Evolutionary conservation across 225 moss, liverwort and hornwort species (phyloP), one percentile per base, ranked within the genome.

Genomic region (Pseudisothecium myosuroides): DNA sequence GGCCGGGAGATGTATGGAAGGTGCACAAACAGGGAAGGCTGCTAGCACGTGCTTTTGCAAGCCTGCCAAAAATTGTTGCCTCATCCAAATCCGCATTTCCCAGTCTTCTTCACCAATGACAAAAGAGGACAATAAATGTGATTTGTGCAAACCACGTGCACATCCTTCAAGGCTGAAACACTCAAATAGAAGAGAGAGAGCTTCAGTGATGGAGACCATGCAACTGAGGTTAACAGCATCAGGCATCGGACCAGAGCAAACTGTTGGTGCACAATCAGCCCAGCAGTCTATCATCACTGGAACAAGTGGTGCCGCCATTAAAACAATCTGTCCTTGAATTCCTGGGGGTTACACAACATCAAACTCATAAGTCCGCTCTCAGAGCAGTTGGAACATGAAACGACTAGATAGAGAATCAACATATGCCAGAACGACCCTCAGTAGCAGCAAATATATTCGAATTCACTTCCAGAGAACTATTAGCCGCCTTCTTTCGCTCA

Each of bases 201-300:
- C 95, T 88, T 94, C 93, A 52, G 95, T 93, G 89, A 97, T 93
- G 72, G 91, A 90, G 66, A 97, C 92, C 96, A 99, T 94, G 90
- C 95, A 96, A 86, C 95, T 94, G 41, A 99, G 96, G 87, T 95
- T 95, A 69, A 83, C 93, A 84, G 88, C 89, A 89, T 99, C 98
- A 89, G 98, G 98, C 89, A 90, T 94, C 61, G 96, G 96, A 49
- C 93, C 95, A 84, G 85, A 95, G 90, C 95, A 96, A 78, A 97
- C 97, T 80, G 96, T 93, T 49, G 98, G 97, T 83, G 95, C 92
- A 90, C 94, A 97, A 84, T 96, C 96, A 90, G 97, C 94, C 98
- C 98, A 99, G 91, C 98, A 97, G 67, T 99, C 96, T 90, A 97
- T 92, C 88, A 99, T 91, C 71, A 96, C 93, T 60, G 96, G 94